These are phyloP conservation scores for Leptographium lundbergii DNA, from an alignment of 2,329 filamentous ascomycete genomes.

Conservation along the genomic window DNA sequence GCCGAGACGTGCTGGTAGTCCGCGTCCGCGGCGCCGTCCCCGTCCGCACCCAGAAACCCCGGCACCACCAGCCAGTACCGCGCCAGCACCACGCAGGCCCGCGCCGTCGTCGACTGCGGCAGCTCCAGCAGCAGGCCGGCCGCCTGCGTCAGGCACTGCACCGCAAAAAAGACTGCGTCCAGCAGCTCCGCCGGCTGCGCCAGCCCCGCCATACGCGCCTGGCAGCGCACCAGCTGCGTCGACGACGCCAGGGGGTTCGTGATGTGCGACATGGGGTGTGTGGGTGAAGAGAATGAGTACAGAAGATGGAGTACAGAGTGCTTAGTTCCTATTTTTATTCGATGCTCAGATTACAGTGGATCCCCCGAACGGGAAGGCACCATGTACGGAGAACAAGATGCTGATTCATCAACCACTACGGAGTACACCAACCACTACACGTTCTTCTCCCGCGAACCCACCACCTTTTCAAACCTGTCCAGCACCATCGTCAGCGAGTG, in stretches of 20 bases:
- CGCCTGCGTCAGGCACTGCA: conserved; percentile 62
- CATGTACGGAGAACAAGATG: too few relatives aligned
- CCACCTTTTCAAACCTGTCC: conserved; percentile 43
- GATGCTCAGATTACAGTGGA: too few relatives aligned
- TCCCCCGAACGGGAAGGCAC: too few relatives aligned
- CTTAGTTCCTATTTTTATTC: too few relatives aligned
- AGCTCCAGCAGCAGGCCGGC: conserved; percentile 72
- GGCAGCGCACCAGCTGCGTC: conserved; percentile 51
- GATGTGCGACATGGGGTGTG: conserved; percentile 41
- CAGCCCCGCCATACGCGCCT: conserved; percentile 39
- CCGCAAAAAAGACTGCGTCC: conserved; percentile 57
- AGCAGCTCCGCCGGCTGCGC: conserved; percentile 55
- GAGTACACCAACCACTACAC: conserved; percentile 1
- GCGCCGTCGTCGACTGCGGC: conserved; percentile 74
- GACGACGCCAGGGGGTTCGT: conserved; percentile 60
- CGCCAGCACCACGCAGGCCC: conserved; percentile 70
- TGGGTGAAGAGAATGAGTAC: too few relatives aligned
- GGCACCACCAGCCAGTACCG: conserved; percentile 61
- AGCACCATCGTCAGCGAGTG: conserved; percentile 47
- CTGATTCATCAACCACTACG: not conserved
- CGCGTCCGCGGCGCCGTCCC: not conserved
- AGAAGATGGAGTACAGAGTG: not conserved
- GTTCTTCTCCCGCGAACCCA: conserved; percentile 39
- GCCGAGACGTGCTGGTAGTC: conserved; percentile 50
- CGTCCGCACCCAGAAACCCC: conserved; percentile 1